Evolutionary conservation across 352 stramenopile genomes (phyloP), one percentile per base, ranked within the genome.

Genomic region (Globisporangium emineosum): DNA sequence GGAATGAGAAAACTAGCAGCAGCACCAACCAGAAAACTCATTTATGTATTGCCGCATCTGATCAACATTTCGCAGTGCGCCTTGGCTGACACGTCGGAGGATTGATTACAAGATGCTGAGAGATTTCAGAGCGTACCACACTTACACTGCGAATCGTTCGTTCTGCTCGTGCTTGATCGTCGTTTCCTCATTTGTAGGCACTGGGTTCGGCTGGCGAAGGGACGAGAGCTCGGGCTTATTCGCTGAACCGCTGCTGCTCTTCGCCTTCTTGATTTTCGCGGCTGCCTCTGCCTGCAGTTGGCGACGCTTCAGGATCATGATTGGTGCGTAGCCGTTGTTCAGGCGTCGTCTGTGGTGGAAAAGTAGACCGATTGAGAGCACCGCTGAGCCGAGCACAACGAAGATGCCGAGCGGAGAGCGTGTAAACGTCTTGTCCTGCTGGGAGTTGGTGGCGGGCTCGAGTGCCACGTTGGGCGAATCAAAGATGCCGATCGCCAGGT

Each of bases 101-200:
- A n/a, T n/a, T n/a, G n/a, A 45, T 23, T 23, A 23, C 8, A 43
- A 15, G 9, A 23, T 21, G 7, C 23, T 58, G 35, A 15, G 45
- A 12, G 21, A 15, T 32, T 57, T 8, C 57, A 42, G 15, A 43
- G 21, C 21, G 6, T 17, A 23, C 6, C 17, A 47, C 1, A 17
- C 19, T 83, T 57, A 92, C 10, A 90, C 83, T 0, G 83, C 83
- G 57, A 90, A 90, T 29, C 83, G 81, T 59, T 90, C 80, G 60
- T 74, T 88, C 40, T 68, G 62, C 42, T 90, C 81, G 17, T 78
- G 67, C 33, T 79, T 84, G 62, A 89, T 77, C n/a, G 74, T 72
- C 45, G 71, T 69, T 15, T 79, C 77, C 62, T 83, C 74, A 43
- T 59, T 67, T 12, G 51, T 59, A 30, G 72, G 68, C 6, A 71